Evolutionary conservation across 1,139 yeast genomes (phyloP).

Genomic region (Pichia sp.): DNA sequence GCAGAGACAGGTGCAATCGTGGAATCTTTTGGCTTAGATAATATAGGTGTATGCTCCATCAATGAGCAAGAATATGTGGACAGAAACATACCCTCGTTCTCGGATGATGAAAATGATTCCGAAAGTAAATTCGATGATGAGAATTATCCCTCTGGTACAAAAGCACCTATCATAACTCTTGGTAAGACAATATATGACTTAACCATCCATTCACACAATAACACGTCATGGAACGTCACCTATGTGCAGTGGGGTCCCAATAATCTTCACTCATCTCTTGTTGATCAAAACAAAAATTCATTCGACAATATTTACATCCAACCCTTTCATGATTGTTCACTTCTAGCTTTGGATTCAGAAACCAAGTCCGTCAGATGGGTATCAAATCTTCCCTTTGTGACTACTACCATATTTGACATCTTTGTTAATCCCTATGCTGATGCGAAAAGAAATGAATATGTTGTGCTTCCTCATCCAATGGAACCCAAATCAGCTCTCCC

Average conservation of each 20-base stretch:
- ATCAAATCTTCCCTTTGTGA: conserved; percentile 55
- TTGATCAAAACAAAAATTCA: conserved; percentile 40
- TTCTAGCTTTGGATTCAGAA: conserved; percentile 58
- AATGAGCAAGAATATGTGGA: neutral
- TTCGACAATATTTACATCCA: conserved; percentile 72
- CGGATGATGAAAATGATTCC: conserved; percentile 2
- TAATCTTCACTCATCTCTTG: conserved; percentile 69
- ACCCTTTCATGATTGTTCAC: conserved; percentile 72
- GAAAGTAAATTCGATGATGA: neutral
- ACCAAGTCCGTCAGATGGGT: conserved; percentile 77
- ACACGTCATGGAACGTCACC: conserved; percentile 79
- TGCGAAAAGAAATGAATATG: conserved; percentile 24
- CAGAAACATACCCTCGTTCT: neutral
- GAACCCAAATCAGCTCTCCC: conserved; percentile 6
- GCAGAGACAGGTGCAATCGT: conserved; percentile 71
- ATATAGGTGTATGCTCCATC: conserved; percentile 2
- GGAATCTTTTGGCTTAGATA: conserved; percentile 52
- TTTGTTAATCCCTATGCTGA: conserved; percentile 32
- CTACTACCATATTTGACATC: conserved; percentile 69
- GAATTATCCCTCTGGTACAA: conserved; percentile 3
- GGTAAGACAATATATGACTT: conserved; percentile 55
- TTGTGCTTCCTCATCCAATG: conserved; percentile 62
- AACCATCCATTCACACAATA: conserved; percentile 56
- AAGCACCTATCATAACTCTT: conserved; percentile 37
- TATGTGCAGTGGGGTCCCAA: conserved; percentile 93